These are phyloP conservation scores for Adansonia rubrostipa DNA, from an alignment of 441 rosid genomes.

Conservation along the genomic window DNA sequence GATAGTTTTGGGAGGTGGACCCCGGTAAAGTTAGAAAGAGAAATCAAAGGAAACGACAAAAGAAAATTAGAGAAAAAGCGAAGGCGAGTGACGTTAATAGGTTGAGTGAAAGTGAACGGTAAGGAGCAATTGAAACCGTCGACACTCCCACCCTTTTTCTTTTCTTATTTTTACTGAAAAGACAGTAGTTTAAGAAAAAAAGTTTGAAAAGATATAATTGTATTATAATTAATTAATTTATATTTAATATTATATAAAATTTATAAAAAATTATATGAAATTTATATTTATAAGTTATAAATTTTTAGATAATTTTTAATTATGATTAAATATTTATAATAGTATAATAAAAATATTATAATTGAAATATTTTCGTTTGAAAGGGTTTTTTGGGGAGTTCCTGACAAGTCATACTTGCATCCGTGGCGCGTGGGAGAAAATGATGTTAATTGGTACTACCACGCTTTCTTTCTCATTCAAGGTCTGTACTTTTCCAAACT, in stretches of 20 bases:
- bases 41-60: slow-evolving; percentile 20
- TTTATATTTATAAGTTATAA: too few species aligned
- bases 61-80: background rate
- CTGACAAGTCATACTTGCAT: background rate
- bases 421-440: background rate
- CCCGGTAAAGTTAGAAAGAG: slow-evolving; percentile 18
- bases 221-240: too few species aligned
- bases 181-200: too few species aligned
- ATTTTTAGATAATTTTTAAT: too few species aligned
- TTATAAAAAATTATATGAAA: too few species aligned
- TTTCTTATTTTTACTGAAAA: background rate
- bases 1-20: slow-evolving; percentile 21
- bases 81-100: background rate
- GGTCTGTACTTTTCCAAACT: background rate
- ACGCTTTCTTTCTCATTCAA: background rate
- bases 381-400: background rate
- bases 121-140: slow-evolving; percentile 22
- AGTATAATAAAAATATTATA: too few species aligned
- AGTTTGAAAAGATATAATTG: too few species aligned
- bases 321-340: too few species aligned
- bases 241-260: too few species aligned
- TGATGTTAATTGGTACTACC: background rate
- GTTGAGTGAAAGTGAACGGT: slow-evolving; percentile 14
- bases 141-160: background rate
- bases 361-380: background rate